These are phyloP conservation scores for Leishmania tropica DNA, from an alignment of 208 protist species.

Conservation along the genomic window DNA sequence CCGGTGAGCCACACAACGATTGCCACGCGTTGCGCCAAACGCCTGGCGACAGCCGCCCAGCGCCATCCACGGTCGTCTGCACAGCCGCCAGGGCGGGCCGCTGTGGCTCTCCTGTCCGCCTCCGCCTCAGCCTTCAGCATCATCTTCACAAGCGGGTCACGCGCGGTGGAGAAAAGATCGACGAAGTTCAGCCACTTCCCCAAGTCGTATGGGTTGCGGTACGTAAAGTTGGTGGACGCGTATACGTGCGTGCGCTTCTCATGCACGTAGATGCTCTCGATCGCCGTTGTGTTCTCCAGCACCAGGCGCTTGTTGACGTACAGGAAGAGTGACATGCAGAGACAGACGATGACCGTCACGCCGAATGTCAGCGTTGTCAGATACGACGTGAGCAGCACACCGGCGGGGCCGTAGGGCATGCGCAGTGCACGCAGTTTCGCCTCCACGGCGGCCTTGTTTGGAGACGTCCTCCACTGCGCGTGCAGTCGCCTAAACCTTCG, in stretches of 20 bases:
- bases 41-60: neutral
- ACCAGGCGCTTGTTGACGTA: slow-evolving; percentile 27
- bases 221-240: slow-evolving; percentile 29
- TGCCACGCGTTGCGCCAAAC: neutral
- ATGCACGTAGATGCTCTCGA: slow-evolving; percentile 56
- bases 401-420: slow-evolving; percentile 41
- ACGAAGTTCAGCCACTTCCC: slow-evolving; percentile 72
- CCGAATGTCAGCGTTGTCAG: slow-evolving; percentile 36
- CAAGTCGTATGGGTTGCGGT: slow-evolving; percentile 76
- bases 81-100: neutral
- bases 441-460: slow-evolving; percentile 8
- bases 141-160: slow-evolving; percentile 49
- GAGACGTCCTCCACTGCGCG: slow-evolving; percentile 3
- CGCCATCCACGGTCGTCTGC: neutral
- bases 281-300: slow-evolving; percentile 64
- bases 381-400: slow-evolving; percentile 31
- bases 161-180: slow-evolving; percentile 49
- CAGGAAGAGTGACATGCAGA: slow-evolving; percentile 63
- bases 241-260: slow-evolving; percentile 37
- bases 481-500: neutral
- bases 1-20: slow-evolving; percentile 54
- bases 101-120: neutral
- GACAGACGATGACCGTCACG: slow-evolving; percentile 43
- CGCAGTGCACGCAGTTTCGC: slow-evolving; percentile 6
- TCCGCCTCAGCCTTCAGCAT: slow-evolving; percentile 6